Percentiles rank a stretch among this genome's conserved stretches.
phyloP scores from a whole-genome alignment of 2,329 filamentous ascomycete species.

The Claviceps africana region DNA sequence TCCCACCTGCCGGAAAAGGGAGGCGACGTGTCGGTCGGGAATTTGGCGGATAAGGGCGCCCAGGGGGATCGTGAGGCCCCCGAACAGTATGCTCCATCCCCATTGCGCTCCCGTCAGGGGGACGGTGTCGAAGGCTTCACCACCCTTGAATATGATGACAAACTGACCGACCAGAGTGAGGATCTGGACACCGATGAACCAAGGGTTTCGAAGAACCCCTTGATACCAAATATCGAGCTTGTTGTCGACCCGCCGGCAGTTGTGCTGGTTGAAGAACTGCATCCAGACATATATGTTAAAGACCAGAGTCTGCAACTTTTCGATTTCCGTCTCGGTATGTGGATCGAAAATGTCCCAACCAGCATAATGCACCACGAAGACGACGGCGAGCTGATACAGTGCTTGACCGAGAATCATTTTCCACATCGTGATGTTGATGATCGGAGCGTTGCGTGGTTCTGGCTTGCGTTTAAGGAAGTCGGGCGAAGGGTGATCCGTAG shows the following conservation, averaged over 20 bases:
- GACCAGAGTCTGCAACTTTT: constrained; percentile 47
- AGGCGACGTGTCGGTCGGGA: constrained; percentile 21
- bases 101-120: constrained; percentile 51
- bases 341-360: constrained; percentile 43
- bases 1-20: constrained; percentile 14
- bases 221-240: constrained; percentile 68
- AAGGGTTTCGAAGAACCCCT: constrained; percentile 58
- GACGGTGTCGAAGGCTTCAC: constrained; percentile 49
- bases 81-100: constrained; percentile 56
- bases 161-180: constrained; percentile 57
- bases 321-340: constrained; percentile 20
- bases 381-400: constrained; percentile 55
- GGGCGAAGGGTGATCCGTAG: constrained; percentile 44
- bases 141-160: constrained; percentile 59
- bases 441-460: constrained; percentile 55
- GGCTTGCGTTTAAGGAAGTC: constrained; percentile 51
- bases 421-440: constrained; percentile 69
- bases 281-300: constrained; percentile 86
- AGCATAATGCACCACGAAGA: constrained; percentile 47
- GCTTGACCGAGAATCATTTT: constrained; percentile 81
- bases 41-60: constrained; percentile 28
- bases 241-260: constrained; percentile 68
- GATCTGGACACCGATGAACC: constrained; percentile 56
- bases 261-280: constrained; percentile 79
- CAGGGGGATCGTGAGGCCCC: constrained; percentile 52